Conservation (phyloP, 2,329 filamentous ascomycete species). For the Ophiostoma tasmaniense region DNA sequence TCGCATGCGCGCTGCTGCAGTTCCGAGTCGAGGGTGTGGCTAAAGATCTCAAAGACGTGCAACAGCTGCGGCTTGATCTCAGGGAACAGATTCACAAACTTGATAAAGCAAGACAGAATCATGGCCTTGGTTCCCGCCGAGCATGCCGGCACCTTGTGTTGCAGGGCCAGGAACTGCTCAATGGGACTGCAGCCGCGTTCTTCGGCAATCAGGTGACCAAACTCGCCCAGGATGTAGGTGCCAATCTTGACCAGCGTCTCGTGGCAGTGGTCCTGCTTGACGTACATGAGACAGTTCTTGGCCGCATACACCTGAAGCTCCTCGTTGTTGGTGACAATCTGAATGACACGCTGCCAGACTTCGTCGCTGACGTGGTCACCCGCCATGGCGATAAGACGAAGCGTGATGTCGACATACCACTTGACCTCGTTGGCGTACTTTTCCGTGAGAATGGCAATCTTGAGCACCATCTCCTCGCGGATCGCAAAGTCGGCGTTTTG, state of each 20-base stretch:
- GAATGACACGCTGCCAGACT: conserved; percentile 97
- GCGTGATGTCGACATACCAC: conserved; percentile 98
- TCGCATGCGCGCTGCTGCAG: conserved; percentile 94
- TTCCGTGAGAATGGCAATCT: conserved; percentile 95
- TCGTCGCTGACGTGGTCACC: conserved; percentile 98
- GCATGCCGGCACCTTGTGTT: conserved; percentile 80
- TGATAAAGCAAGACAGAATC: conserved; percentile 90
- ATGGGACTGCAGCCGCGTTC: conserved; percentile 88
- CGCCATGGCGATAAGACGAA: conserved; percentile 89
- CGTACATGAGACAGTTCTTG: conserved; percentile 82
- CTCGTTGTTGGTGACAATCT: conserved; percentile 98
- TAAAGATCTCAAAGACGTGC: conserved; percentile 84
- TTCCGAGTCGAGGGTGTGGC: conserved; percentile 89
- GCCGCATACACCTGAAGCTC: conserved; percentile 95
- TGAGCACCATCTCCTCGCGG: conserved; percentile 97
- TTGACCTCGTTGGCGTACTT: conserved; percentile 98
- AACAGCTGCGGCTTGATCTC: conserved; percentile 95
- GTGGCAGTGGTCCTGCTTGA: conserved; percentile 89
- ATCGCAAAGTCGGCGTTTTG: conserved; percentile 97
- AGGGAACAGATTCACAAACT: conserved; percentile 96
- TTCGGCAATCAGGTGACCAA: conserved; percentile 92
- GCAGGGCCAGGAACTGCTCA: conserved; percentile 89
- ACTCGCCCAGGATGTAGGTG: conserved; percentile 90
- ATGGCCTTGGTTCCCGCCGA: conserved; percentile 87
- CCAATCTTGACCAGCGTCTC: conserved; percentile 98